A percentile compares a stretch with the other conserved stretches of the same genome.
These are phyloP conservation scores for Trifolium fragiferum DNA, from an alignment of 306 rosid species.

Conservation along the genomic window DNA sequence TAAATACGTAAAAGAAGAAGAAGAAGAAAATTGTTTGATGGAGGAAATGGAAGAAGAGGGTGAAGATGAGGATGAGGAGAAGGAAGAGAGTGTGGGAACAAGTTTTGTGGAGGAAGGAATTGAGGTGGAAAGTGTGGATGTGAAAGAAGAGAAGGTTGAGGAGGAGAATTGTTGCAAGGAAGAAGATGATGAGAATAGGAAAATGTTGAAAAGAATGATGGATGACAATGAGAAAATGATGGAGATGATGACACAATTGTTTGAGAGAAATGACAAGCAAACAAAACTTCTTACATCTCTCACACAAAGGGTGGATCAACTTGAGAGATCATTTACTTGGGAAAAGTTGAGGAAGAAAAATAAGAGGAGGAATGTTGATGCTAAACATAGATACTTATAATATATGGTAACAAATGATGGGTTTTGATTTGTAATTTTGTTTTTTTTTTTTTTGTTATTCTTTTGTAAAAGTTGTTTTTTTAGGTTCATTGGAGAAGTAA, in stretches of 20 bases:
- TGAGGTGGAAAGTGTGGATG: not conserved
- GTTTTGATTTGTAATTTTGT: not conserved
- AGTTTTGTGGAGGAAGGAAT: constrained; percentile 27
- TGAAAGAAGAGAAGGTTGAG: constrained; percentile 1
- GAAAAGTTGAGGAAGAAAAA: constrained; percentile 57
- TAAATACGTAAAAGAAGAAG: constrained; percentile 12
- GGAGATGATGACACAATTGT: constrained; percentile 59
- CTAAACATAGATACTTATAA: constrained; percentile 10
- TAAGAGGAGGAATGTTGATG: constrained; percentile 40
- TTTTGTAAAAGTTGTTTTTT: no score
- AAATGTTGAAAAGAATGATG: constrained; percentile 59
- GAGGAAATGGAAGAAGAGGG: constrained; percentile 22
- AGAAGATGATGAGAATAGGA: constrained; percentile 19
- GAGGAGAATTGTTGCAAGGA: not conserved
- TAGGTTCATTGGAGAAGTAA: no score
- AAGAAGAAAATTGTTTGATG: constrained; percentile 3
- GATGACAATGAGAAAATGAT: constrained; percentile 68
- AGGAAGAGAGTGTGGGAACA: constrained; percentile 42
- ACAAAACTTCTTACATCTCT: constrained; percentile 56
- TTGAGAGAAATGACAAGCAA: constrained; percentile 59
- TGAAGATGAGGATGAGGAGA: not conserved
- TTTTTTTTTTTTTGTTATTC: not conserved
- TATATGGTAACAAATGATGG: constrained; percentile 27
- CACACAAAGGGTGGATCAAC: constrained; percentile 61
- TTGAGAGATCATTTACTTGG: constrained; percentile 61